phyloP scores from a whole-genome alignment of 768 basidiomycete species.

The Dictyophora rubrovolvata region DNA sequence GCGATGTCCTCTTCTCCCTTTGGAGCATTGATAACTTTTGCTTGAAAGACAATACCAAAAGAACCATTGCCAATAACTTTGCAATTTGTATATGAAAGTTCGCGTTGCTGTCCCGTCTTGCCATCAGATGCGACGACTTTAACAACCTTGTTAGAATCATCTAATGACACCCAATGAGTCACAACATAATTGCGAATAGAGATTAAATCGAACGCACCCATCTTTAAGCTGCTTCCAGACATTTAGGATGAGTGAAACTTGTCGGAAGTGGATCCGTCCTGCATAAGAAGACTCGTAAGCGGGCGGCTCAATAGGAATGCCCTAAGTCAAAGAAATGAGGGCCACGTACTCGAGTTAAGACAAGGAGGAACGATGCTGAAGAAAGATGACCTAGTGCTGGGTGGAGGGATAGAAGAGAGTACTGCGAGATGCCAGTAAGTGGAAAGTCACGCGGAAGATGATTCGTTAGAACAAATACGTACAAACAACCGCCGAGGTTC shows the following conservation, averaged over 20 bases:
- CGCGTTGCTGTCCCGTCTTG: constrained; percentile 79
- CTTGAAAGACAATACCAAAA: constrained; percentile 97
- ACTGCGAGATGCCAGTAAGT: background rate
- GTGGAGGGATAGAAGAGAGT: background rate
- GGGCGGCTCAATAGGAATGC: background rate
- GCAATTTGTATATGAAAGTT: constrained; percentile 92
- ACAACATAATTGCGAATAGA: background rate
- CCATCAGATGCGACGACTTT: constrained; percentile 93
- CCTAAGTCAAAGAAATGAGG: too few relatives aligned
- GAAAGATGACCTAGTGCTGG: background rate
- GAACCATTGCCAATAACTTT: constrained; percentile 99
- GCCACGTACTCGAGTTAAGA: too few relatives aligned
- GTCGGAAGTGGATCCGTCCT: background rate
- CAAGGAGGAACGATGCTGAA: background rate
- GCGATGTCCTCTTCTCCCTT: constrained; percentile 81
- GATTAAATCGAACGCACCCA: background rate
- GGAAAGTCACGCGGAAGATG: background rate
- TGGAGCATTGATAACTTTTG: constrained; percentile 63
- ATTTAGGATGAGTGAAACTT: background rate
- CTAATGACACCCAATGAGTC: constrained; percentile 22
- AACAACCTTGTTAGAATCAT: constrained; percentile 95
- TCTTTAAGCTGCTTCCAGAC: background rate
- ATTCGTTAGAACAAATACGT: background rate
- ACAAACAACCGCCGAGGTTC: background rate
- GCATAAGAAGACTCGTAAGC: background rate